These are phyloP conservation scores for Candida labiduridarum DNA, from an alignment of 1,139 yeast species.

Conservation along the genomic window DNA sequence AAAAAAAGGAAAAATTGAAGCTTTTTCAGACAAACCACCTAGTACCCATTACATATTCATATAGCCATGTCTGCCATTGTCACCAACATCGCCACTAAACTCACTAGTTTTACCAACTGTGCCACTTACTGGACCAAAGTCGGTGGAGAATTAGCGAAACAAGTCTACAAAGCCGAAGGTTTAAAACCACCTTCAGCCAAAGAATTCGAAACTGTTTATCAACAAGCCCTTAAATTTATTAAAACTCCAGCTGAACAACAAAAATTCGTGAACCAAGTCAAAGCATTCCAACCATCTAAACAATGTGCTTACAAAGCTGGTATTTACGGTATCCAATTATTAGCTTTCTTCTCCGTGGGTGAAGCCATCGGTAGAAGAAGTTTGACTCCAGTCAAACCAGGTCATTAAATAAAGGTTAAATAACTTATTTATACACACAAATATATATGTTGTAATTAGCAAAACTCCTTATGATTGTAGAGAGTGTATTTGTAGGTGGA, in stretches of 20 bases:
- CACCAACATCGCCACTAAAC: constrained; percentile 38
- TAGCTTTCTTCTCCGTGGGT: constrained; percentile 93
- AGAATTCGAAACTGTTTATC: constrained; percentile 80
- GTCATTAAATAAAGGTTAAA: background rate
- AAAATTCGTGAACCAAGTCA: constrained; percentile 46
- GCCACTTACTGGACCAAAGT: constrained; percentile 91
- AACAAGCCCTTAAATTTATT: constrained; percentile 42
- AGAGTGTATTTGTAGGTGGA: background rate
- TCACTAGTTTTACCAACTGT: constrained; percentile 46
- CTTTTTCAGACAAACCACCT: background rate
- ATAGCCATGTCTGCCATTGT: constrained; percentile 46
- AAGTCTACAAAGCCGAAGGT: constrained; percentile 89
- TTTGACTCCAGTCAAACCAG: constrained; percentile 25
- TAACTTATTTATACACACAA: background rate
- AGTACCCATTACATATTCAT: constrained; percentile 10
- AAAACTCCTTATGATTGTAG: background rate
- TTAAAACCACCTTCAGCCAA: constrained; percentile 85
- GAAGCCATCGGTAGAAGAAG: constrained; percentile 97
- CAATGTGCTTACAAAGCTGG: constrained; percentile 67
- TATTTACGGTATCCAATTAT: constrained; percentile 77
- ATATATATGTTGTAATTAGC: background rate
- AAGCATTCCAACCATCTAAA: constrained; percentile 53
- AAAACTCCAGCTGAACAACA: constrained; percentile 47
- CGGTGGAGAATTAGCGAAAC: constrained; percentile 82
- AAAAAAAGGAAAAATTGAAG: constrained; percentile 1